These are phyloP conservation scores for Pseudogymnoascus sp. DNA, from an alignment of 2,329 filamentous ascomycete genomes.

Conservation along the genomic window DNA sequence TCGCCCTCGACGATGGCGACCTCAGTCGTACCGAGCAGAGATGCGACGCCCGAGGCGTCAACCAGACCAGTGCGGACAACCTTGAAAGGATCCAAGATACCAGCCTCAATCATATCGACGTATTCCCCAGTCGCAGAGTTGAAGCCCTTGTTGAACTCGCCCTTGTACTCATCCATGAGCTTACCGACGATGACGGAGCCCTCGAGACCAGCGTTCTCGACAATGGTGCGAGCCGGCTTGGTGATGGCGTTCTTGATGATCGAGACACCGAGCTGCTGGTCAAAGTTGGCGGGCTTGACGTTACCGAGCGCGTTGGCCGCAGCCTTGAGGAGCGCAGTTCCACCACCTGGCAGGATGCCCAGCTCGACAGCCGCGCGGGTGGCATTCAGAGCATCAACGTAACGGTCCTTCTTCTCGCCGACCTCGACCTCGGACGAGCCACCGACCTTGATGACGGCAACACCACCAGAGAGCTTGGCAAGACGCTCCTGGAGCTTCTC, in stretches of 20 bases:
- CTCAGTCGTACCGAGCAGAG: slow-evolving; percentile 93
- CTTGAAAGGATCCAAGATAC: slow-evolving; percentile 99
- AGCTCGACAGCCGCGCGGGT: slow-evolving; percentile 98
- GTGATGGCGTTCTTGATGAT: slow-evolving; percentile 99
- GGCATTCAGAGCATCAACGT: slow-evolving; percentile 95
- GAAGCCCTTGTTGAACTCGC: slow-evolving; percentile 97
- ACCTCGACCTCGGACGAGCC: slow-evolving; percentile 98
- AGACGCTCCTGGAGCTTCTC: slow-evolving; percentile 99
- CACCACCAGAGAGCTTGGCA: slow-evolving; percentile 96
- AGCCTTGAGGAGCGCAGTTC: slow-evolving; percentile 96
- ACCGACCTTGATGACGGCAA: slow-evolving; percentile 98
- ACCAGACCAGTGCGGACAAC: slow-evolving; percentile 93
- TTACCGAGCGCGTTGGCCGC: slow-evolving; percentile 75
- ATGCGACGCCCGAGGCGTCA: slow-evolving; percentile 93
- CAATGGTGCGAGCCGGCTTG: slow-evolving; percentile 84
- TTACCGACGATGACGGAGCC: slow-evolving; percentile 96
- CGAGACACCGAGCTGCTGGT: slow-evolving; percentile 95
- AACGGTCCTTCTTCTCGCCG: slow-evolving; percentile 99
- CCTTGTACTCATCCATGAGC: slow-evolving; percentile 85
- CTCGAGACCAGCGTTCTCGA: slow-evolving; percentile 95
- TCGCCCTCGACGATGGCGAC: slow-evolving; percentile 97
- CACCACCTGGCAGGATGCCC: slow-evolving; percentile 96
- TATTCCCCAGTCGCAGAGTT: slow-evolving; percentile 96
- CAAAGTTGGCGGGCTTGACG: slow-evolving; percentile 89
- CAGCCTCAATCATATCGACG: slow-evolving; percentile 93